Conservation (phyloP, 1,284 basidiomycete species). For the Fomitopsis betulina region DNA sequence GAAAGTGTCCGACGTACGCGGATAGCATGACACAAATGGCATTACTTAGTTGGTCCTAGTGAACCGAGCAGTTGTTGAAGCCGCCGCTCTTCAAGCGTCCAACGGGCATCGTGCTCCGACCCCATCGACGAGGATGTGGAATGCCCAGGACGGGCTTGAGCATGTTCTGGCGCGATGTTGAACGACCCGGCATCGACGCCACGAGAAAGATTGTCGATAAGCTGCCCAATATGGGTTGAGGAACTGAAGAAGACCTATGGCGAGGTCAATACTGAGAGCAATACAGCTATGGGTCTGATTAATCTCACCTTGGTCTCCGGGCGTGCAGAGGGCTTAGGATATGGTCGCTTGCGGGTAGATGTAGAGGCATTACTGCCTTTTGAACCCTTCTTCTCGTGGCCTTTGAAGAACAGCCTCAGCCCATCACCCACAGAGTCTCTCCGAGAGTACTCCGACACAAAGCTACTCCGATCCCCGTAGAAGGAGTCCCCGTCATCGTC, state of each 20-base stretch:
- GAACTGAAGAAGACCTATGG: slow-evolving; percentile 75
- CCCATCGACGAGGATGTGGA: slow-evolving; percentile 55
- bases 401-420: slow-evolving; percentile 68
- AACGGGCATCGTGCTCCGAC: slow-evolving; percentile 56
- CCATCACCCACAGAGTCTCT: slow-evolving; percentile 50
- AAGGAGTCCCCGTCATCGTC: slow-evolving; percentile 70
- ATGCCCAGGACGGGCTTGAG: slow-evolving; percentile 37
- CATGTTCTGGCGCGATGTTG: slow-evolving; percentile 48
- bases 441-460: slow-evolving; percentile 68
- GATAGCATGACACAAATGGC: not conserved
- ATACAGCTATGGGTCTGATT: not conserved
- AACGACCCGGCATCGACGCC: slow-evolving; percentile 77
- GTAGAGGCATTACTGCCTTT: slow-evolving; percentile 63
- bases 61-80: slow-evolving; percentile 69
- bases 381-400: slow-evolving; percentile 61
- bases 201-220: slow-evolving; percentile 76
- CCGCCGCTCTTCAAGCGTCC: slow-evolving; percentile 66
- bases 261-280: slow-evolving; percentile 6
- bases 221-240: slow-evolving; percentile 69
- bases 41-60: slow-evolving; percentile 35
- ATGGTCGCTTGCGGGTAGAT: slow-evolving; percentile 51
- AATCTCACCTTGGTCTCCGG: slow-evolving; percentile 75
- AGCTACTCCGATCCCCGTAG: slow-evolving; percentile 63
- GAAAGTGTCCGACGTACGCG: slow-evolving; percentile 11
- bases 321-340: slow-evolving; percentile 38